Conservation (phyloP, 176 grass and related monocot species). For the Phoenix dactylifera region DNA sequence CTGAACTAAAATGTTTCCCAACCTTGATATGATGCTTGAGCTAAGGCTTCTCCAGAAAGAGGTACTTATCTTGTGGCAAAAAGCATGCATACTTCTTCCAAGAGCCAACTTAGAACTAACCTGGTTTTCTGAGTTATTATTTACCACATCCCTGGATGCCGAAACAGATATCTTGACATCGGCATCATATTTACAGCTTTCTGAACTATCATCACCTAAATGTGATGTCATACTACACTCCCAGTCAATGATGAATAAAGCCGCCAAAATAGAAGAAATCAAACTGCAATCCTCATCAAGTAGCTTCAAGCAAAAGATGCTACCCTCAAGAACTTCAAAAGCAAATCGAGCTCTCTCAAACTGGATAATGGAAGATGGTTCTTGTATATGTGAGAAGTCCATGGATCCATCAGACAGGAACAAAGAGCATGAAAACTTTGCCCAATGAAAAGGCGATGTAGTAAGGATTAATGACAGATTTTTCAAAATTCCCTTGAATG, state of each 20-base stretch:
- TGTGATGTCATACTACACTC: slow-evolving; percentile 54
- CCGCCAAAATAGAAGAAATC: slow-evolving; percentile 50
- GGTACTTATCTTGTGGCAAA: slow-evolving; percentile 38
- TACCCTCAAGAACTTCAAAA: slow-evolving; percentile 66
- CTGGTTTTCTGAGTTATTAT: slow-evolving; percentile 11
- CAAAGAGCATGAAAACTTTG: slow-evolving; percentile 33
- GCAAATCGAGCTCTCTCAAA: slow-evolving; percentile 44
- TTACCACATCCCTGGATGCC: slow-evolving; percentile 2
- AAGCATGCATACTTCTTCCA: slow-evolving; percentile 47
- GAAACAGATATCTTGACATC: slow-evolving; percentile 11
- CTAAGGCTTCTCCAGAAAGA: slow-evolving; percentile 53
- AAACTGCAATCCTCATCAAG: slow-evolving; percentile 42
- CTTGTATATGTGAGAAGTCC: slow-evolving; percentile 28
- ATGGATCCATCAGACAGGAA: slow-evolving; percentile 28
- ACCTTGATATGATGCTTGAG: slow-evolving; percentile 37
- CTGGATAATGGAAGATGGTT: slow-evolving; percentile 20
- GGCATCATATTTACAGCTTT: slow-evolving; percentile 14
- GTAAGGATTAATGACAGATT: slow-evolving; percentile 40
- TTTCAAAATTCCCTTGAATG: slow-evolving; percentile 42
- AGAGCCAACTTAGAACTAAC: slow-evolving; percentile 12
- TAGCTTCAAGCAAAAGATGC: slow-evolving; percentile 42
- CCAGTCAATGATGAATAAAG: slow-evolving; percentile 75
- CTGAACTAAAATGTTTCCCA: slow-evolving; percentile 59
- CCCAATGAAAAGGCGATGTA: slow-evolving; percentile 53
- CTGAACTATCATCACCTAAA: slow-evolving; percentile 23